Conservation (phyloP, 2,329 filamentous ascomycete genomes). For the Verticillium klebahnii region DNA sequence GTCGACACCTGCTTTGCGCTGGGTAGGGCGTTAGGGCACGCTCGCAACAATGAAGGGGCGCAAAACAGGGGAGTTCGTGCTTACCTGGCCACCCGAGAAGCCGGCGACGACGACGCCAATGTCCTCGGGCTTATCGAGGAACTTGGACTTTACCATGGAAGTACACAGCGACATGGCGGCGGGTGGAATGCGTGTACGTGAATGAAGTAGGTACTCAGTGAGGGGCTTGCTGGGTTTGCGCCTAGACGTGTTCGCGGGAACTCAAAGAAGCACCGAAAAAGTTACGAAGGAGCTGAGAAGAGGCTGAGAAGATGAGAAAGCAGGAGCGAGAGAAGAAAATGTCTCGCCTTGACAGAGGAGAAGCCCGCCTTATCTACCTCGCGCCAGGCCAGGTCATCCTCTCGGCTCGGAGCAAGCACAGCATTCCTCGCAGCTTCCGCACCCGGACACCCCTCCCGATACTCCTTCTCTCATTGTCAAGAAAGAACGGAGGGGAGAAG, state of each 20-base stretch:
- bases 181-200: neutral
- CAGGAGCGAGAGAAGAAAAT: neutral
- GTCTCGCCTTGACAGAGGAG: neutral
- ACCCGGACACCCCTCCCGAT: neutral
- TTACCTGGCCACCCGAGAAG: conserved; percentile 93
- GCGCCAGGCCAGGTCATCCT: neutral
- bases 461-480: neutral
- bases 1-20: conserved; percentile 91
- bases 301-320: neutral
- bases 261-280: neutral
- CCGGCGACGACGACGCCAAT: conserved; percentile 91
- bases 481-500: neutral
- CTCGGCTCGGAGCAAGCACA: neutral
- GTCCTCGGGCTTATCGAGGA: conserved; percentile 73
- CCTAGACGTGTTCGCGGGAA: neutral
- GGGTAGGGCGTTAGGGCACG: conserved; percentile 12
- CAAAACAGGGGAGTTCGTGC: conserved; percentile 16
- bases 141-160: conserved; percentile 59
- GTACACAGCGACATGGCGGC: conserved; percentile 38
- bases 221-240: neutral
- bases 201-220: neutral
- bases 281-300: neutral
- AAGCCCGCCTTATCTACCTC: neutral
- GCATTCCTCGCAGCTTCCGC: neutral
- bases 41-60: neutral